A percentile compares a stretch with the other conserved stretches of the same genome.
Conservation (phyloP, 495 filamentous ascomycete species). For the Thermothielavioides terrestris region DNA sequence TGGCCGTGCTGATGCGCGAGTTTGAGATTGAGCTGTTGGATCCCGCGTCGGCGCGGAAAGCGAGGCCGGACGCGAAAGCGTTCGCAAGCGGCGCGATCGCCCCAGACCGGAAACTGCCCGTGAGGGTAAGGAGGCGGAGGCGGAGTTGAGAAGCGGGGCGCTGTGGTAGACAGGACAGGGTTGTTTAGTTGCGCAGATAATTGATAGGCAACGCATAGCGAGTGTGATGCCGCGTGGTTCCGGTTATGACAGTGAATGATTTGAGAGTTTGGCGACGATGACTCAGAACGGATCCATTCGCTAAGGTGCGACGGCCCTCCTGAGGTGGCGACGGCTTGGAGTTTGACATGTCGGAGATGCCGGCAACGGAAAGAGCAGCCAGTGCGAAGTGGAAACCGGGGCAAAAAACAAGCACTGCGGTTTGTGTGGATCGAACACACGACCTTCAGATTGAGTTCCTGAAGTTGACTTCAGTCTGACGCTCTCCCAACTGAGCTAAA, state of each 20-base stretch:
- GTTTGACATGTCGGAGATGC: too few species aligned
- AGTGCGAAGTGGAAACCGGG: not conserved
- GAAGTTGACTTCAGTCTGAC: constrained; percentile 17
- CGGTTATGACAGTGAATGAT: too few species aligned
- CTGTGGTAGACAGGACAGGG: not conserved
- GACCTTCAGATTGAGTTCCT: constrained; percentile 16
- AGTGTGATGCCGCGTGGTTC: too few species aligned
- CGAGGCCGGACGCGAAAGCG: constrained; percentile 12
- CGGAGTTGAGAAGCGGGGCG: not conserved
- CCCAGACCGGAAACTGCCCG: constrained; percentile 16
- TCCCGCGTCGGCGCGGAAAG: not conserved
- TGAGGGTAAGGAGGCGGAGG: constrained; percentile 17
- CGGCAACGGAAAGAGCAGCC: too few species aligned
- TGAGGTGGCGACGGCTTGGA: too few species aligned
- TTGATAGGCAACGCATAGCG: too few species aligned
- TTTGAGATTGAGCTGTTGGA: constrained; percentile 21
- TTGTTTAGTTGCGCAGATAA: too few species aligned
- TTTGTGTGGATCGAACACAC: constrained; percentile 19
- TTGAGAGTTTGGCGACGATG: too few species aligned
- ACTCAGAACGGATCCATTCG: too few species aligned
- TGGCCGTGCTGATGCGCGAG: constrained; percentile 24
- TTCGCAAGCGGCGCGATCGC: constrained; percentile 18
- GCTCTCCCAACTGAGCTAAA: constrained; percentile 20
- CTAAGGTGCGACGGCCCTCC: too few species aligned
- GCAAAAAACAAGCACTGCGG: constrained; percentile 1